These are phyloP conservation scores for Xylaria sp. DNA, from an alignment of 2,329 filamentous ascomycete genomes.

Conservation along the genomic window DNA sequence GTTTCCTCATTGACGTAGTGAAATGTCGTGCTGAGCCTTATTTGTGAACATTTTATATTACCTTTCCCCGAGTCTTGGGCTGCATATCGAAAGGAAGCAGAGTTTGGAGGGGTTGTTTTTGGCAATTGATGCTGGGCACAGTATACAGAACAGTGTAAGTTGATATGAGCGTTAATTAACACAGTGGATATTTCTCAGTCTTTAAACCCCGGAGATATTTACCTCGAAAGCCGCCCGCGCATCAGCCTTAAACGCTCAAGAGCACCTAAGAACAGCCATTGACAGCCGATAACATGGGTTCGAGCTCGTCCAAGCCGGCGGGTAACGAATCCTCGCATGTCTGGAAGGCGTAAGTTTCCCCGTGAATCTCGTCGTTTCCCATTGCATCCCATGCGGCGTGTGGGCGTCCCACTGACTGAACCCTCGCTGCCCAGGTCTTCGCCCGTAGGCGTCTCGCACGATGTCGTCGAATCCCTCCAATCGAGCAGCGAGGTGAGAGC, in stretches of 20 bases:
- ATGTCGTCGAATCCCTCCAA: conserved; percentile 81
- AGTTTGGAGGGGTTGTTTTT: too few species aligned
- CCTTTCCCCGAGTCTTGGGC: too few species aligned
- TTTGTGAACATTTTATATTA: too few species aligned
- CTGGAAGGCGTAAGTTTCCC: conserved; percentile 58
- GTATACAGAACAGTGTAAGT: background rate
- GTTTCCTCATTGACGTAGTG: too few species aligned
- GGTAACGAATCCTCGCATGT: conserved; percentile 45
- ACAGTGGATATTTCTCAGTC: conserved; percentile 23
- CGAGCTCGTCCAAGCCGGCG: conserved; percentile 58
- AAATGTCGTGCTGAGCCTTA: too few species aligned
- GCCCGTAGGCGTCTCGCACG: conserved; percentile 69
- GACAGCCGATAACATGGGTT: conserved; percentile 55
- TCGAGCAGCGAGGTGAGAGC: conserved; percentile 76
- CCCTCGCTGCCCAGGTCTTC: conserved; percentile 42
- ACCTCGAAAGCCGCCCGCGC: conserved; percentile 23
- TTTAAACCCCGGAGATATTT: conserved; percentile 27
- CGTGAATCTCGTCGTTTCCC: conserved; percentile 4
- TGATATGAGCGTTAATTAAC: background rate
- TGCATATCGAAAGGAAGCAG: too few species aligned
- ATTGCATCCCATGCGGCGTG: background rate
- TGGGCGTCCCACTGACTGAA: conserved; percentile 7
- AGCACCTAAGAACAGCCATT: conserved; percentile 28
- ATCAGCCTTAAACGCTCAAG: conserved; percentile 13
- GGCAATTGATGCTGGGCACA: too few species aligned